A percentile compares a stretch with the other conserved stretches of the same genome.
phyloP scores from a whole-genome alignment of 768 basidiomycete species.

The Lyophyllum decastes region DNA sequence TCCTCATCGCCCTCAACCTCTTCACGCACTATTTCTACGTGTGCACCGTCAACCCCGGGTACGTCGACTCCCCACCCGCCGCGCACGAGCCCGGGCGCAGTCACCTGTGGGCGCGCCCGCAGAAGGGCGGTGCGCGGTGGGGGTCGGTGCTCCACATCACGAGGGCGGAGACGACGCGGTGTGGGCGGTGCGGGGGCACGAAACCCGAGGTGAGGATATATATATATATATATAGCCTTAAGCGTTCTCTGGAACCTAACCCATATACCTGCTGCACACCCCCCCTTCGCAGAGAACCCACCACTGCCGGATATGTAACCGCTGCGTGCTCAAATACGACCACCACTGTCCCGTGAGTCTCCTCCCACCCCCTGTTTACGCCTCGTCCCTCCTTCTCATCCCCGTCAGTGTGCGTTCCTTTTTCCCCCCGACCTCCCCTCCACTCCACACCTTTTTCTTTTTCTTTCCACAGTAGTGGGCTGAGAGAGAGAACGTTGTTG shows the following conservation, averaged over 20 bases:
- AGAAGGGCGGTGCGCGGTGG: slow-evolving; percentile 52
- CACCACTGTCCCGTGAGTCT: slow-evolving; percentile 86
- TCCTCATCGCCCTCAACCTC: slow-evolving; percentile 78
- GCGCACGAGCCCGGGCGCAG: slow-evolving; percentile 38
- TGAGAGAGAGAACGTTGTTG: too few relatives aligned
- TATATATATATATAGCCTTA: too few relatives aligned
- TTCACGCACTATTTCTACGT: slow-evolving; percentile 85
- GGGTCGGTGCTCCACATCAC: slow-evolving; percentile 51
- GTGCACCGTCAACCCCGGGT: slow-evolving; percentile 80
- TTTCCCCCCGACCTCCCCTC: not conserved
- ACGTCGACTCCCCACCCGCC: slow-evolving; percentile 58
- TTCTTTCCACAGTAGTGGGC: too few relatives aligned
- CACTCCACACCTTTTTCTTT: too few relatives aligned
- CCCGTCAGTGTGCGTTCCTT: slow-evolving; percentile 39
- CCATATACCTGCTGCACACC: too few relatives aligned
- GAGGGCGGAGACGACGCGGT: slow-evolving; percentile 56
- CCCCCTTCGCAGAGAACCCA: slow-evolving; percentile 87
- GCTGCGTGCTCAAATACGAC: slow-evolving; percentile 87
- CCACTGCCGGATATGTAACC: slow-evolving; percentile 90
- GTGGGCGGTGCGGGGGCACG: slow-evolving; percentile 64
- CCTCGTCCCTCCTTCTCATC: slow-evolving; percentile 7
- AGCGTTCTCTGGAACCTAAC: too few relatives aligned
- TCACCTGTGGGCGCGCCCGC: slow-evolving; percentile 59
- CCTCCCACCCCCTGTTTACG: not conserved
- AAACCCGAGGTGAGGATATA: slow-evolving; percentile 80